Percentiles rank a stretch among this genome's conserved stretches.
Evolutionary conservation across 73 alveolate genomes (phyloP).

Genomic region (Tetrahymena elliotti): DNA sequence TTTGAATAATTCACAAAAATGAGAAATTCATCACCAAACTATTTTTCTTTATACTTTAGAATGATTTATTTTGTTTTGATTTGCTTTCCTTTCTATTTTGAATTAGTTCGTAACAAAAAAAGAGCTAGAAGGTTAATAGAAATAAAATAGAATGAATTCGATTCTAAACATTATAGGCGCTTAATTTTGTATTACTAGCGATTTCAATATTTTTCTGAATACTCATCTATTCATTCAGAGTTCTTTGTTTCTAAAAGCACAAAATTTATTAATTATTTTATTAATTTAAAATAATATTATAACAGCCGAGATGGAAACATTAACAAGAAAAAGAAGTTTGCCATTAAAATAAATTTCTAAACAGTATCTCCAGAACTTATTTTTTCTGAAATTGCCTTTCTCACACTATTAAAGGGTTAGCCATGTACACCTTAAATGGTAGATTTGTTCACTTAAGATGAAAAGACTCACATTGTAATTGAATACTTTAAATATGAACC

Average conservation of each 20-base stretch:
- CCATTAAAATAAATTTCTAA: constrained; percentile 30
- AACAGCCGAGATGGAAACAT: neutral
- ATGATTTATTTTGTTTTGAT: too few species aligned
- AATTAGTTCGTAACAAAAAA: neutral
- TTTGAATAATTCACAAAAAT: too few species aligned
- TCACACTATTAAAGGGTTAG: constrained; percentile 20
- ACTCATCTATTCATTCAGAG: too few species aligned
- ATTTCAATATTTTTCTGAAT: neutral
- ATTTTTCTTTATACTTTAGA: neutral
- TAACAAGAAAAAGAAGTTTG: constrained; percentile 26
- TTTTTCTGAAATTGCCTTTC: constrained; percentile 38
- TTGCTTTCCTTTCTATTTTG: neutral
- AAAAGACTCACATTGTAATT: constrained; percentile 31
- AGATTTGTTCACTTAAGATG: constrained; percentile 14
- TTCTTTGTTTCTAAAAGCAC: neutral
- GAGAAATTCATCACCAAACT: too few species aligned
- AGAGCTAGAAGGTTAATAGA: neutral
- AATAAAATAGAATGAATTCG: neutral
- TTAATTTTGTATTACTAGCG: neutral
- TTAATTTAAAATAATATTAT: too few species aligned
- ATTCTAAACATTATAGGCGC: neutral
- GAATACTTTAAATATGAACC: constrained; percentile 36
- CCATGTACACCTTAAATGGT: constrained; percentile 38
- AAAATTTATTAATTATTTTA: neutral
- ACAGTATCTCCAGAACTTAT: constrained; percentile 45